phyloP scores from a whole-genome alignment of 768 basidiomycete species.

The Rhizopogon roseolus region DNA sequence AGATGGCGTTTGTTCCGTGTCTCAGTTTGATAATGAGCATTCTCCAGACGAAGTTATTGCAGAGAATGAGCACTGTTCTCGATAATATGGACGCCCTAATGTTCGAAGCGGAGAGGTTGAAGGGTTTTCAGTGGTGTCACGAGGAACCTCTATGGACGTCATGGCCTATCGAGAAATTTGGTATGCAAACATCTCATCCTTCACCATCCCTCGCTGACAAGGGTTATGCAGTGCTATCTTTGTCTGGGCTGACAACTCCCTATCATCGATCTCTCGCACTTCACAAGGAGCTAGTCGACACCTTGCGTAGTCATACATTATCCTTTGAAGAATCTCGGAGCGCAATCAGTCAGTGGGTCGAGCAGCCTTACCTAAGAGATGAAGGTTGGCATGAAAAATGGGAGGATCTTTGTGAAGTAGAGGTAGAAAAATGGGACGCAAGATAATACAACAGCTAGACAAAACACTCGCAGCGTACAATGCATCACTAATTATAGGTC shows the following conservation, averaged over 20 bases:
- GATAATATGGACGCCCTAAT: constrained; percentile 63
- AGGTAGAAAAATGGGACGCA: constrained; percentile 67
- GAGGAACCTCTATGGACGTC: constrained; percentile 77
- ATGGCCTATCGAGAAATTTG: constrained; percentile 78
- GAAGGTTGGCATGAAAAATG: constrained; percentile 66
- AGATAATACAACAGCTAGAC: constrained; percentile 15
- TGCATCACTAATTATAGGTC: constrained; percentile 37
- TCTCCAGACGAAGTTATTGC: constrained; percentile 63
- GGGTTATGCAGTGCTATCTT: constrained; percentile 40
- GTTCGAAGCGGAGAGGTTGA: constrained; percentile 63
- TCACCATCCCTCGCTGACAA: background rate
- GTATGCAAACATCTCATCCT: constrained; percentile 26
- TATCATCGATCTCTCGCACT: constrained; percentile 64
- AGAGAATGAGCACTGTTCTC: constrained; percentile 55
- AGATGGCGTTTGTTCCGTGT: constrained; percentile 15
- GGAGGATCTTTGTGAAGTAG: constrained; percentile 76
- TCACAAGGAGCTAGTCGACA: constrained; percentile 51
- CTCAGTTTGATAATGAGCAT: background rate
- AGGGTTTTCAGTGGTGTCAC: constrained; percentile 68
- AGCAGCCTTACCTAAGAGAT: constrained; percentile 64
- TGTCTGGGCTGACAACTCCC: constrained; percentile 51
- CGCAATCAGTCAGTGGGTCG: constrained; percentile 60
- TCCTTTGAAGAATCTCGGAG: constrained; percentile 68
- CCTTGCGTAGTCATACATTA: constrained; percentile 57
- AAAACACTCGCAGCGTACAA: constrained; percentile 11